Evolutionary conservation across 805 yeast species (phyloP), one percentile per base, ranked within the genome.

Genomic region (Lachancea sp.): DNA sequence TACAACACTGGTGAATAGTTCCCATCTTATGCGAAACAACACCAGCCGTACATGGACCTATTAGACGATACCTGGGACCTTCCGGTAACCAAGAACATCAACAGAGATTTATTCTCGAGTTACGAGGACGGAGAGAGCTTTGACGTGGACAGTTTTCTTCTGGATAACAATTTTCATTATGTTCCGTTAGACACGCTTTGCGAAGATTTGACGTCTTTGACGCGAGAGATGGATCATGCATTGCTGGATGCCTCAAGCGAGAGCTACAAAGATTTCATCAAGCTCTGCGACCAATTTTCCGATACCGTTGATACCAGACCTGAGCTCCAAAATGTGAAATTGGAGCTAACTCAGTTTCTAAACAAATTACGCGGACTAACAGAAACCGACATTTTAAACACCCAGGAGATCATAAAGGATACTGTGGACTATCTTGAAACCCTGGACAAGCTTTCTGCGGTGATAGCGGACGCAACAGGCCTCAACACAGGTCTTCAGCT

Each of bases 151-250:
- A 49, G 48, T 7, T 62, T 63, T 38, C 49, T 63, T 15, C 49
- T 63, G 33, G 49, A 52, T 20, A 62, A 62, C 41, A 63, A 62
- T 41, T 54, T 62, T 42, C 63, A 63, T n/a, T 63, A 56, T 38
- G 45, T 56, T 13, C 58, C 61, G 9, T 42, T 63, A n/a, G 66
- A 63, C 36, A 45, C 55, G 2, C 52, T 63, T 13, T 53, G 60
- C 11, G 48, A 58, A 25, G 59, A 57, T n/a, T 37, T 62, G 8
- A 46, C 57, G 0, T 41, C 38, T 11, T 42, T 63, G 6, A 59
- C 65, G 2, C 49, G 49, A 12, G 58, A 56, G 3, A 50, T 57
- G 47, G 54, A 56, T 6, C 52, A 51, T 8, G 49, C 52, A n/a
- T 44, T 63, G 17, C 44, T 62, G 16, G 57, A 51, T n/a, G 58